A percentile compares a stretch with the other conserved stretches of the same genome.
Conservation (phyloP, 306 rosid species). For the Dalbergia cultrata region DNA sequence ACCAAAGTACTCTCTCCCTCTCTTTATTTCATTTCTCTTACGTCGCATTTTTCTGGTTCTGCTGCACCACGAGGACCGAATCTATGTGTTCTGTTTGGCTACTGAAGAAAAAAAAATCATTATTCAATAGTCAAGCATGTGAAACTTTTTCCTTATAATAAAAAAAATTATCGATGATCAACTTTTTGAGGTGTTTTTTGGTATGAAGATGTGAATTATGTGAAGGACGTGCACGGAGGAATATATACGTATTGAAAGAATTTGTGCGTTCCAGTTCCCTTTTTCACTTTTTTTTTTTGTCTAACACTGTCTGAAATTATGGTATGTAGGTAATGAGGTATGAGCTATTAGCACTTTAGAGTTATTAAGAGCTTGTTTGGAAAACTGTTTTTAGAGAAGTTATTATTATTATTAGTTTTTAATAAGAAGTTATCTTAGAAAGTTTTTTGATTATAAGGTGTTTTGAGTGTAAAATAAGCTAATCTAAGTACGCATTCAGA, state of each 20-base stretch:
- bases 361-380: not conserved
- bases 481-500: not conserved
- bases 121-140: not conserved
- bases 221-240: conserved; percentile 10
- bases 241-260: not conserved
- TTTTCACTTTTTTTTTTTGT: not conserved
- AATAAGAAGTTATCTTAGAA: not conserved
- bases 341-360: not conserved
- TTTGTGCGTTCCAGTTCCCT: not conserved
- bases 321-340: not conserved
- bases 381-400: not conserved
- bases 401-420: too few species aligned
- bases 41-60: conserved; percentile 14
- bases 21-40: not conserved
- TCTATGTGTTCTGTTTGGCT: not conserved
- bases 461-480: not conserved
- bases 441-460: not conserved
- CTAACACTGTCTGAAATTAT: not conserved
- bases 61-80: conserved; percentile 2
- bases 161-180: not conserved
- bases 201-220: conserved; percentile 11
- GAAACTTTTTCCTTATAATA: not conserved
- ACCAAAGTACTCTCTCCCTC: conserved; percentile 68
- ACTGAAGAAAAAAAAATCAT: not conserved
- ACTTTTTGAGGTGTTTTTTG: not conserved